Evolutionary conservation across 441 rosid genomes (phyloP).

Genomic region (Populus tomentosa): DNA sequence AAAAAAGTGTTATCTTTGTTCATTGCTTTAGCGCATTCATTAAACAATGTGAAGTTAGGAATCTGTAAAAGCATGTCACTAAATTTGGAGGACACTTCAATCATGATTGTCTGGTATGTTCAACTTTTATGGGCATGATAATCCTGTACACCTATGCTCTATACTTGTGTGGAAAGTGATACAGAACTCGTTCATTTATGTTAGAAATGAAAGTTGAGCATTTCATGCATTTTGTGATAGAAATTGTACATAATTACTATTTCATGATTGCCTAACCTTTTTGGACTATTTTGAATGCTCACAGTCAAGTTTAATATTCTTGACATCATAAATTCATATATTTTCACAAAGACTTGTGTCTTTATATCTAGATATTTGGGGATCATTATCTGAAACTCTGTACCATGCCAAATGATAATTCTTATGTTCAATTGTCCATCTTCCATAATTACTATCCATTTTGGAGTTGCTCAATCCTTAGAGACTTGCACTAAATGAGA

Average conservation of each 20-base stretch:
- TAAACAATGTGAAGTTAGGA: background rate
- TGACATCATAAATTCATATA: background rate
- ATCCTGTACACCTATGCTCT: background rate
- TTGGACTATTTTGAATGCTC: conserved; percentile 4
- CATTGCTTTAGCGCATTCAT: background rate
- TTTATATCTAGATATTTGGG: background rate
- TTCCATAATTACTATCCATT: background rate
- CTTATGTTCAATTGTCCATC: background rate
- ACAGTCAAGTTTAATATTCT: conserved; percentile 3
- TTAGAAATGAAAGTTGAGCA: background rate
- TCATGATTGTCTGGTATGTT: background rate
- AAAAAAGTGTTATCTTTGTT: no score
- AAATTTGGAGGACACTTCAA: background rate
- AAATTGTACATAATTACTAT: background rate
- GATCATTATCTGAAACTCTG: background rate
- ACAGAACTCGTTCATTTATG: background rate
- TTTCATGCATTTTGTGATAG: background rate
- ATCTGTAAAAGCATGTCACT: background rate
- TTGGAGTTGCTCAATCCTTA: background rate
- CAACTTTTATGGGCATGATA: background rate
- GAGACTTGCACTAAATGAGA: background rate
- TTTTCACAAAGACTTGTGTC: background rate
- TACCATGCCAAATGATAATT: conserved; percentile 3
- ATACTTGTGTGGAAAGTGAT: background rate
- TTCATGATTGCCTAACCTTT: no score